A percentile compares a stretch with the other conserved stretches of the same genome.
These are phyloP conservation scores for Xylaria telfairii DNA, from an alignment of 495 filamentous ascomycete species.

Conservation along the genomic window DNA sequence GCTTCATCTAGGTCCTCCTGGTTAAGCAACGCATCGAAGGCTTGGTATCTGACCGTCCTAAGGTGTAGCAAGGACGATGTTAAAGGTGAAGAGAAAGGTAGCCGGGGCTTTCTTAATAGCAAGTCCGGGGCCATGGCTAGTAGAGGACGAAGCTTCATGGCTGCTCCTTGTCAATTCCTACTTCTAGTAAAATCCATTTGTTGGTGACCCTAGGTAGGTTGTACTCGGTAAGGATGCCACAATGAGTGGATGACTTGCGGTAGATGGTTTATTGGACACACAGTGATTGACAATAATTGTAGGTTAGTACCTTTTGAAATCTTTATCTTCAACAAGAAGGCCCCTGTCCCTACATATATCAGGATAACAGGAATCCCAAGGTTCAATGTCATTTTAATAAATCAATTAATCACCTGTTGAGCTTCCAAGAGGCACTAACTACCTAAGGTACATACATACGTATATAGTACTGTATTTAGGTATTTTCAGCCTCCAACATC, in stretches of 20 bases:
- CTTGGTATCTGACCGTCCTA: conserved; percentile 38
- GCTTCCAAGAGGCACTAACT: no score
- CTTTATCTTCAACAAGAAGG: not conserved
- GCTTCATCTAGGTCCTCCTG: conserved; percentile 71
- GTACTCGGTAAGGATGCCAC: no score
- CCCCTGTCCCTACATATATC: not conserved
- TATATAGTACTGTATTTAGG: no score
- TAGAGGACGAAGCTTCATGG: not conserved
- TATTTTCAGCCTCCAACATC: no score
- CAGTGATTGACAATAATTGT: not conserved
- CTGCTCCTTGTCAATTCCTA: no score
- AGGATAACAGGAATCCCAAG: not conserved
- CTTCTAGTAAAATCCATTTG: not conserved
- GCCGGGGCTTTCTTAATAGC: not conserved
- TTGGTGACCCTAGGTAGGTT: not conserved
- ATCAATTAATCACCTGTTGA: not conserved
- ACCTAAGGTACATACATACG: no score
- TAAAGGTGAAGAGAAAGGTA: not conserved
- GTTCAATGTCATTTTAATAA: not conserved
- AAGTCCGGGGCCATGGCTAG: not conserved
- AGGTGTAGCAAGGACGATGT: not conserved
- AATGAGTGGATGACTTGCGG: not conserved
- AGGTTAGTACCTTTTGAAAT: no score
- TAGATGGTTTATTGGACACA: not conserved
- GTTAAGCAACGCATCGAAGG: conserved; percentile 48